These are phyloP conservation scores for Hypoxylon sp. DNA, from an alignment of 2,329 filamentous ascomycete genomes.

Conservation along the genomic window DNA sequence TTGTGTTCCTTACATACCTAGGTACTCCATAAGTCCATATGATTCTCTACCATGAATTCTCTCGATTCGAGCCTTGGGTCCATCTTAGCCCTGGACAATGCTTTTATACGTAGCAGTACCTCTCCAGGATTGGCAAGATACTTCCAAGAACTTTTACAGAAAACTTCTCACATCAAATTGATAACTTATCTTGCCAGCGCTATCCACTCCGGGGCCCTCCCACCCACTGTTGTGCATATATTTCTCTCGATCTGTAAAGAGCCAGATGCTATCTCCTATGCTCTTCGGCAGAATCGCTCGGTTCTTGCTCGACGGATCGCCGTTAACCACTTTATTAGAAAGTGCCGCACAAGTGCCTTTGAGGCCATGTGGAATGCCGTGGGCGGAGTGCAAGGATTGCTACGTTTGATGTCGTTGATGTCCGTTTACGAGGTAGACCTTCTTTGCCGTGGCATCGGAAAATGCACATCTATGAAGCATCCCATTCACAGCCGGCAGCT, in stretches of 20 bases:
- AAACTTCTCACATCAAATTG: conserved; percentile 7
- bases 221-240: conserved; percentile 36
- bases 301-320: conserved; percentile 30
- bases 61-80: neutral
- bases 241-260: conserved; percentile 42
- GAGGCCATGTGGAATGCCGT: conserved; percentile 22
- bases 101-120: conserved; percentile 17
- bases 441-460: conserved; percentile 26
- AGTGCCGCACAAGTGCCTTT: conserved; percentile 23
- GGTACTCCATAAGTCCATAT: neutral
- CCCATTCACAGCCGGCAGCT: neutral
- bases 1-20: too few species aligned
- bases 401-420: conserved; percentile 29
- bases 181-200: conserved; percentile 20
- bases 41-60: too few species aligned
- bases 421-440: conserved; percentile 36
- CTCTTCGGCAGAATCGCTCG: conserved; percentile 33
- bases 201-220: conserved; percentile 32
- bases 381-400: conserved; percentile 18
- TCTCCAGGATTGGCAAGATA: conserved; percentile 16
- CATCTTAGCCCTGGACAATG: conserved; percentile 13
- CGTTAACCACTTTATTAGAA: conserved; percentile 38
- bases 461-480: neutral
- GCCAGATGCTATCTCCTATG: conserved; percentile 25
- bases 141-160: conserved; percentile 1